These are phyloP conservation scores for Sphaerosporella brunnea DNA, from an alignment of 495 filamentous ascomycete species.

Conservation along the genomic window DNA sequence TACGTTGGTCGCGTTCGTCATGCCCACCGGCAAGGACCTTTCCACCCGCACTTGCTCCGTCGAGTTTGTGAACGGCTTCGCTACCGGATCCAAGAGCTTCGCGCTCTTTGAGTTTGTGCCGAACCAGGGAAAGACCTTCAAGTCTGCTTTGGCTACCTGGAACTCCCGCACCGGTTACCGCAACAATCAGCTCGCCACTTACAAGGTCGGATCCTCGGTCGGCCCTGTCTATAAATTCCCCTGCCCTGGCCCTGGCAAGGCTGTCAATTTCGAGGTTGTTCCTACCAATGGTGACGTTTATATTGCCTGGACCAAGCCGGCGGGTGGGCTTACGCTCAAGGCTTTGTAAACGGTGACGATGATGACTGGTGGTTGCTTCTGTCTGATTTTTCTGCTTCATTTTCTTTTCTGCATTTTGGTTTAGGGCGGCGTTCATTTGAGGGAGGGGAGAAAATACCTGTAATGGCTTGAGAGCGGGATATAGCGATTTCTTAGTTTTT, in stretches of 20 bases:
- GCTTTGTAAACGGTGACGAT: too few species aligned
- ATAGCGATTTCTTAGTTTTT: too few species aligned
- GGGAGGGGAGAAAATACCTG: too few species aligned
- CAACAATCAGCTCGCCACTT: background rate
- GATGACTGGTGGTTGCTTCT: too few species aligned
- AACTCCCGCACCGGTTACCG: background rate
- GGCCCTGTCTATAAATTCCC: background rate
- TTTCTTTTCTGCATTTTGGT: too few species aligned
- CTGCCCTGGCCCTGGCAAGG: background rate
- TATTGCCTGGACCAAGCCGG: background rate
- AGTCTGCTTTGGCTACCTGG: background rate
- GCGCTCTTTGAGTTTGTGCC: background rate
- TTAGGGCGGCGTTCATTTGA: too few species aligned
- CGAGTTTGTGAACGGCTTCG: background rate
- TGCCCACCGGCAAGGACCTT: background rate
- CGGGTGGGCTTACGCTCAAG: too few species aligned
- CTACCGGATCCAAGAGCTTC: background rate
- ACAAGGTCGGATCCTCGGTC: background rate
- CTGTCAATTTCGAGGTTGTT: background rate
- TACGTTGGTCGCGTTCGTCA: background rate
- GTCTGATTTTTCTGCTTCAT: too few species aligned
- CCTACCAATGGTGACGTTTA: background rate
- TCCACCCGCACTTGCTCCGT: background rate
- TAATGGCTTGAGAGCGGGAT: too few species aligned
- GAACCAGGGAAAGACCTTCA: background rate